Base-by-base conservation (phyloP, 192 early-diverging fungal genomes). In the Chytriomyces hyalinus region DNA sequence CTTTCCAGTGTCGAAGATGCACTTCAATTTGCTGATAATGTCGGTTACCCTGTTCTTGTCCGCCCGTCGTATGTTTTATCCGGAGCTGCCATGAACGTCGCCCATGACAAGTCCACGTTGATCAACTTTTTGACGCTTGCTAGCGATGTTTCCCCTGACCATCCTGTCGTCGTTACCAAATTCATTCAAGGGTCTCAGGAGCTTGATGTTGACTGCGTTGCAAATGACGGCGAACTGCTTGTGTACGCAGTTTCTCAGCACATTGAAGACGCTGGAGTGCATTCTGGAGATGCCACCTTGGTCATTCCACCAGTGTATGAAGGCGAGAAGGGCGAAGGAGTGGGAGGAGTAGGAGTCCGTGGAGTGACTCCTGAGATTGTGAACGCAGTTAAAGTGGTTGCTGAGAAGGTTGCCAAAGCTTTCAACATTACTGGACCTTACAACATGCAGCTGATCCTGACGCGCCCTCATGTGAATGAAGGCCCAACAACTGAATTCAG, bases 71-170 rank as follows among this genome's bases (percentile, higher is more conserved):
- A 98, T 80, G 96, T 98, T 44, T 87, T 98, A 53, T 98, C 97
- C 6, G 97, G 97, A 59, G 97, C 97, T 4, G 97, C 97, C 46
- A 98, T 98, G 97, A 96, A 96, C 65, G 95, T 98, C 15, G 95
- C 92, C 10, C 89, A 96, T 81, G 91, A 92, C n/a, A 84, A 85
- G 13, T 84, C 89, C 28, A 88, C 89, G 60, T 90, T 98, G 72
- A 81, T 87, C 67, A 80, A 79, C 46, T 91, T 93, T 85, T 87
- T 98, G 63, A 86, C 84, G 24, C 88, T 94, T 77, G 97, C 97
- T 22, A 86, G 94, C 1, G 86, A 92, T 36, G 94, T 99, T 7
- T 96, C 95, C 20, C 94, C 93, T 49, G 92, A 96, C 73, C 95
- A 99, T 80, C 97, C 97, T 2, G 94, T 99, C 28, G 97, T 99